These are phyloP conservation scores for Aspergillus cejpii DNA, from an alignment of 2,329 filamentous ascomycete genomes.

Conservation along the genomic window DNA sequence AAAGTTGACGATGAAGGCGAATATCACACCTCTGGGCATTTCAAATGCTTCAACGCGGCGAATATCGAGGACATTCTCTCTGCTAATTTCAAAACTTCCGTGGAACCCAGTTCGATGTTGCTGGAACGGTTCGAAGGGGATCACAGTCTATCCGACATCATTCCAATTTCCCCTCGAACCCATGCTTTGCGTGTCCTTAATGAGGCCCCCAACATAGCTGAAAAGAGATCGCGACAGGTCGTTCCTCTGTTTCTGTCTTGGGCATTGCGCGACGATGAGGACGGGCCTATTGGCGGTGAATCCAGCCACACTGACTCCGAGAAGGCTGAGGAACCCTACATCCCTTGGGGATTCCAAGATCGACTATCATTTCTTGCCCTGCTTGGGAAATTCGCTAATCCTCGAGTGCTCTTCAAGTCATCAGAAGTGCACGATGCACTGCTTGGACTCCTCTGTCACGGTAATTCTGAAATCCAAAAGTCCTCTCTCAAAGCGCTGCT, in stretches of 20 bases:
- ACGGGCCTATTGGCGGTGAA: slow-evolving; percentile 22
- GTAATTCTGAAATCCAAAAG: slow-evolving; percentile 84
- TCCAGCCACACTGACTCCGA: slow-evolving; percentile 8
- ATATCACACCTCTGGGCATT: slow-evolving; percentile 45
- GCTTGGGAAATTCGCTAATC: slow-evolving; percentile 80
- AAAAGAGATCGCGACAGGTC: slow-evolving; percentile 75
- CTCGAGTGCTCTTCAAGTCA: slow-evolving; percentile 71
- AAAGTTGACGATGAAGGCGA: slow-evolving; percentile 23
- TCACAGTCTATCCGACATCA: slow-evolving; percentile 41
- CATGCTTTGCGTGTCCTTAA: slow-evolving; percentile 75
- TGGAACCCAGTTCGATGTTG: slow-evolving; percentile 54
- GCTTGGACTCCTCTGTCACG: slow-evolving; percentile 71
- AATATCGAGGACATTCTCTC: slow-evolving; percentile 51
- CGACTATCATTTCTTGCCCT: slow-evolving; percentile 75
- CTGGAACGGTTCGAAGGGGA: slow-evolving; percentile 57
- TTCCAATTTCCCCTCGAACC: slow-evolving; percentile 53
- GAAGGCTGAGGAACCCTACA: slow-evolving; percentile 15
- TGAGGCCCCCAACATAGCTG: slow-evolving; percentile 67
- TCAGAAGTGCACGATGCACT: slow-evolving; percentile 70
- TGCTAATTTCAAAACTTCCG: slow-evolving; percentile 49
- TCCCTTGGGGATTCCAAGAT: slow-evolving; percentile 52
- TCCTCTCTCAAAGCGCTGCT: slow-evolving; percentile 76
- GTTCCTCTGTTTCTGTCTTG: slow-evolving; percentile 82
- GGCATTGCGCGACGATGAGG: slow-evolving; percentile 53
- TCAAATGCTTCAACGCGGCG: slow-evolving; percentile 73